phyloP scores from a whole-genome alignment of 345 rosid species.

The Luvunga scandens region DNA sequence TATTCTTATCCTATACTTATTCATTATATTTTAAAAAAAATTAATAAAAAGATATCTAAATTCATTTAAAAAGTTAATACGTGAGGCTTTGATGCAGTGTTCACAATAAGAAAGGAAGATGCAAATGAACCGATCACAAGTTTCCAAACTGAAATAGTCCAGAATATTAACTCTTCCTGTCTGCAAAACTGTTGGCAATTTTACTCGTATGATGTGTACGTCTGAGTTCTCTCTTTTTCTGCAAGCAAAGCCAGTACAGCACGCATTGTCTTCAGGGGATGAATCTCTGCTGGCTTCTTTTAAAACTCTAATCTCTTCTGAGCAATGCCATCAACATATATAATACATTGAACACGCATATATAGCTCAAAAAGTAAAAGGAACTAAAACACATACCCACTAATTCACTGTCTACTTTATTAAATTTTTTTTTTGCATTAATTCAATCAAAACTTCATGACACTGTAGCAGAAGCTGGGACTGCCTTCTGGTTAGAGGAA shows the following conservation, averaged over 20 bases:
- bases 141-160: background rate
- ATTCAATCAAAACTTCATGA: background rate
- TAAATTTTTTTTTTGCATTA: background rate
- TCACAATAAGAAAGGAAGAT: background rate
- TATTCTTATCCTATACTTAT: too few relatives aligned
- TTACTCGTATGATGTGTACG: conserved; percentile 27
- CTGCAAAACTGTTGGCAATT: conserved; percentile 4
- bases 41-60: too few relatives aligned
- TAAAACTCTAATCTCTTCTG: too few relatives aligned
- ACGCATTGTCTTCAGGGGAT: conserved; percentile 35
- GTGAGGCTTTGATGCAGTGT: background rate
- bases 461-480: background rate
- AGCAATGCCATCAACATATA: background rate
- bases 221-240: conserved; percentile 1
- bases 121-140: background rate
- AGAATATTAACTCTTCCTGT: background rate
- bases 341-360: background rate
- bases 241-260: conserved; percentile 5
- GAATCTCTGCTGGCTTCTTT: conserved; percentile 33
- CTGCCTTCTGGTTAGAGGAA: background rate
- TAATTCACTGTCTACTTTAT: background rate
- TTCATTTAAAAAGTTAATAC: background rate
- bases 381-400: background rate
- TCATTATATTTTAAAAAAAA: too few relatives aligned
- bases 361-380: background rate